Percentiles rank a stretch among this genome's conserved stretches.
phyloP scores from a whole-genome alignment of 352 stramenopile species.

The Globisporangium orthogonon region DNA sequence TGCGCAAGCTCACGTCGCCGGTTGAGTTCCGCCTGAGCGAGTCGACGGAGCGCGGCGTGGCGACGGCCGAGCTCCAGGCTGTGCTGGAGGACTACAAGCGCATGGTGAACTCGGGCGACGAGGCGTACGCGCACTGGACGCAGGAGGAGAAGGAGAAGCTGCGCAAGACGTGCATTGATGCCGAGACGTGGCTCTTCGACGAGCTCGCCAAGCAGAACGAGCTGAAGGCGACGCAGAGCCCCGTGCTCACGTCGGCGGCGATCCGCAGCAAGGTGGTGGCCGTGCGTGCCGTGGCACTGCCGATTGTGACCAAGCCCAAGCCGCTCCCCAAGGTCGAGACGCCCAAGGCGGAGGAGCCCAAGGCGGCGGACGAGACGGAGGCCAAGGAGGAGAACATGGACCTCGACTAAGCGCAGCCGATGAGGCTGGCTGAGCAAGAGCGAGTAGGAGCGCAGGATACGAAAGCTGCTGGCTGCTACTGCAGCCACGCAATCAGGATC shows the following conservation, averaged over 20 bases:
- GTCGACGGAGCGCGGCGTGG: constrained; percentile 80
- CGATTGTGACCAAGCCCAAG: constrained; percentile 97
- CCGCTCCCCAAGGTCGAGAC: constrained; percentile 76
- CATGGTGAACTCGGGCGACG: constrained; percentile 92
- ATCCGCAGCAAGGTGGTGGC: constrained; percentile 90
- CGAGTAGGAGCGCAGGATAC: background rate
- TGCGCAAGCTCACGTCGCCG: constrained; percentile 90
- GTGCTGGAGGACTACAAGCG: constrained; percentile 94
- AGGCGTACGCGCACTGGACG: constrained; percentile 94
- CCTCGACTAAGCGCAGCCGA: constrained; percentile 49
- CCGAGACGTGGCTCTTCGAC: constrained; percentile 95
- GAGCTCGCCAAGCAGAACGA: constrained; percentile 93
- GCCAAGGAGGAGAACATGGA: constrained; percentile 82
- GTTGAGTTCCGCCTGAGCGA: constrained; percentile 93
- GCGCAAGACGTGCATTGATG: constrained; percentile 83
- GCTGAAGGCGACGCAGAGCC: constrained; percentile 79
- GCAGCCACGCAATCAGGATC: no score
- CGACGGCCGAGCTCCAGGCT: constrained; percentile 88
- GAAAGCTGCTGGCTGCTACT: background rate
- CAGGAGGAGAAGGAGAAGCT: constrained; percentile 94
- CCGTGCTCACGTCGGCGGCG: constrained; percentile 86
- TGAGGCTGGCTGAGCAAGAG: background rate
- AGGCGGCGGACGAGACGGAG: constrained; percentile 21
- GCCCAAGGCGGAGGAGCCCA: constrained; percentile 27
- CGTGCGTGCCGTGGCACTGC: constrained; percentile 86